A percentile compares a stretch with the other conserved stretches of the same genome.
phyloP scores from a whole-genome alignment of 345 rosid genomes.

The Eucalyptus pauciflora region DNA sequence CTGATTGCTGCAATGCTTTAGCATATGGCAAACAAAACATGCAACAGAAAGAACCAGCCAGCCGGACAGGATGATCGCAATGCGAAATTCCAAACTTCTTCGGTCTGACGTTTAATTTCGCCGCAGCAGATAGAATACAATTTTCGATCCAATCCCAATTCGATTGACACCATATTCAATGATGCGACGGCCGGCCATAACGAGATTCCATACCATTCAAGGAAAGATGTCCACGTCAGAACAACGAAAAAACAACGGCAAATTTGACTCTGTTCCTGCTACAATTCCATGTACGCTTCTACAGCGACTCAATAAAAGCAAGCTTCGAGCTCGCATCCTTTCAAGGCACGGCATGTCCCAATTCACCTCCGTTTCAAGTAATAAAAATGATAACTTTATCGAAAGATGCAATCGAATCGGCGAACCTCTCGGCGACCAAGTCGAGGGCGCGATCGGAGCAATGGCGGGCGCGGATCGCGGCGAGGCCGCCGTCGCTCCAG shows the following conservation, averaged over 20 bases:
- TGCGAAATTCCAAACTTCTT: not conserved
- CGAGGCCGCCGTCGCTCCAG: constrained; percentile 54
- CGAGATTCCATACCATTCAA: not conserved
- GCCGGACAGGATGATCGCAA: not conserved
- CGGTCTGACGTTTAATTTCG: not conserved
- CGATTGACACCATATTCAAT: not conserved
- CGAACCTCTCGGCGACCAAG: constrained; percentile 56
- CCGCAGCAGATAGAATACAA: not conserved
- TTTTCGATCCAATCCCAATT: not conserved
- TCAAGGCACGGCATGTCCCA: not conserved
- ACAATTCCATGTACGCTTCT: not conserved
- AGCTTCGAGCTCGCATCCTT: not conserved
- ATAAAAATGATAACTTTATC: not conserved
- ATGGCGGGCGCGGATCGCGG: constrained; percentile 56
- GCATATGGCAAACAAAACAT: not conserved
- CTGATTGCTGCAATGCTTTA: not conserved
- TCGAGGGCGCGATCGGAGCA: constrained; percentile 67
- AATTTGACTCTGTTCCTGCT: not conserved
- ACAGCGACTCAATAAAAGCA: not conserved
- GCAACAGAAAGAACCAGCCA: not conserved
- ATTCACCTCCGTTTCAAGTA: not conserved
- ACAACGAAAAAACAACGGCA: not conserved
- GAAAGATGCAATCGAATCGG: not conserved
- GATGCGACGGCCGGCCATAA: not conserved
- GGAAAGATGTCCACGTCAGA: not conserved